Base-by-base conservation (phyloP, 805 yeast genomes). In the Lachancea thermotolerans region DNA sequence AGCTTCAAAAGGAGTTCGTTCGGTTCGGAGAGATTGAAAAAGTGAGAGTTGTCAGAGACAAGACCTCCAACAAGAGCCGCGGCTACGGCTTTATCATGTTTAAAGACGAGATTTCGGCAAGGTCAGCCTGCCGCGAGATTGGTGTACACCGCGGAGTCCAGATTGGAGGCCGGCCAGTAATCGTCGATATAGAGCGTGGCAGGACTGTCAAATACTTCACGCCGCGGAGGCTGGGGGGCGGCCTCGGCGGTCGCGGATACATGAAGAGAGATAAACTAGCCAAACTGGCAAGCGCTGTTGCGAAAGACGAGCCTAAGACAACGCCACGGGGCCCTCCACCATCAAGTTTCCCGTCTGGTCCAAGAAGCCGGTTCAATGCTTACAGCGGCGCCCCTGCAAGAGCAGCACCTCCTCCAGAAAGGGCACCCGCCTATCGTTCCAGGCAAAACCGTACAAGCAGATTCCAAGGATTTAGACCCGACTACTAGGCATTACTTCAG, bases 31-130 rank as follows among this genome's bases (percentile, higher is more conserved):
- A 75, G 6, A 78, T 91, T 27, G 90, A 83, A 39, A 73, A 72
- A 36, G 62, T 77, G 0, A 66, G 85, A 27, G 70, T 82, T 1
- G 85, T 83, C 0, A 66, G 78, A 47, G 79, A 80, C 45, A 69
- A 73, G 41, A 58, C 72, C 2, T 57, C 66, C 2, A 78, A 76
- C 5, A 74, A 75, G 48, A 76, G 90, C 3, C 70, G 79, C 48
- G 97, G 98, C 0, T 91, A 91, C 61, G 97, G 84, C 1, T 91
- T 91, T 58, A 68, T 89, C 2, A 81, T 82, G 2, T 91, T 78
- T 62, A 80, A 75, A 43, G 68, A 72, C 25, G 84, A 79, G 15
- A 49, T 64, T 1, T 85, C 80, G 47, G 82, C 88, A 17, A 73
- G 75, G 41, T 64, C 61, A 10, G 93, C 95, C 1, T 72, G 75